Conservation (phyloP, 768 basidiomycete genomes). For the Boletus edulis region DNA sequence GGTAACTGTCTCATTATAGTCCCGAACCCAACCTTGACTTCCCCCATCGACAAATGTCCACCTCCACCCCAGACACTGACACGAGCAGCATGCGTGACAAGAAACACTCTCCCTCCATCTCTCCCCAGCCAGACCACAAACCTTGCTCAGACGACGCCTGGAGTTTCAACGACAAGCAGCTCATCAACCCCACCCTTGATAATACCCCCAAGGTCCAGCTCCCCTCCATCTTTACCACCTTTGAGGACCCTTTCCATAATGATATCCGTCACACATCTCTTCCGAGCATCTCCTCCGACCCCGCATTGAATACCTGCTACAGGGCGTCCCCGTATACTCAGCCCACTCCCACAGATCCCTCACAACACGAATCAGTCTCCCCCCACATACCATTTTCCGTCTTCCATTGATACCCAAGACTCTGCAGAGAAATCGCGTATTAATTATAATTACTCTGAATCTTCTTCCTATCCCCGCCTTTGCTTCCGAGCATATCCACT, state of each 20-base stretch:
- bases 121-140: conserved; percentile 48
- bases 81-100: conserved; percentile 56
- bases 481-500: conserved; percentile 51
- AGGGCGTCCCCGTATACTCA: conserved; percentile 59
- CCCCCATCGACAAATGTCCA: conserved; percentile 67
- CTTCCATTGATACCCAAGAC: conserved; percentile 38
- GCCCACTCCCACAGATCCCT: conserved; percentile 46
- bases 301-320: conserved; percentile 38
- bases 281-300: conserved; percentile 55
- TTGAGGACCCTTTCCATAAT: conserved; percentile 56
- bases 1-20: conserved; percentile 25
- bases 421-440: conserved; percentile 40
- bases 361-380: conserved; percentile 41
- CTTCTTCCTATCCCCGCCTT: conserved; percentile 49
- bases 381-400: conserved; percentile 58
- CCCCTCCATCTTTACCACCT: conserved; percentile 70
- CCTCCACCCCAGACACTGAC: conserved; percentile 68
- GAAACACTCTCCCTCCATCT: conserved; percentile 52
- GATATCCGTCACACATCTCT: conserved; percentile 64
- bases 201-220: conserved; percentile 57
- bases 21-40: conserved; percentile 54
- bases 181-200: conserved; percentile 40
- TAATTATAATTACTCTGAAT: conserved; percentile 38
- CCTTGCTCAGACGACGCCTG: conserved; percentile 35
- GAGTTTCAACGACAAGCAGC: conserved; percentile 37